Percentiles rank a stretch among this genome's conserved stretches.
Conservation (phyloP, 2,329 filamentous ascomycete species). For the Ceratocystiopsis minuta region DNA sequence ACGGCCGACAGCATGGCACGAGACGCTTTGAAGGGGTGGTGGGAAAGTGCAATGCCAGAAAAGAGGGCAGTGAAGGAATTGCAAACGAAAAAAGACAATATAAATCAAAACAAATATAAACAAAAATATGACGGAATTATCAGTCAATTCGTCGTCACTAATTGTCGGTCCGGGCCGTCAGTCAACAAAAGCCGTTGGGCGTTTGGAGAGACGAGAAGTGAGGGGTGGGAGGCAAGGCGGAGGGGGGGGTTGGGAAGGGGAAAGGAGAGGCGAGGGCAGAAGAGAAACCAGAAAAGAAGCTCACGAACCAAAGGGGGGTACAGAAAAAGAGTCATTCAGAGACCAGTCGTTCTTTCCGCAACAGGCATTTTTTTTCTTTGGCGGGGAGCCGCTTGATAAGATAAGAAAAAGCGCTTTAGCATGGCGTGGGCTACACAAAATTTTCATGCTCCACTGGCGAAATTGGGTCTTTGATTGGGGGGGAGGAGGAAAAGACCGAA, state of each 20-base stretch:
- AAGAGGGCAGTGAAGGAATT: slow-evolving; percentile 1
- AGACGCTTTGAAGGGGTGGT: not conserved
- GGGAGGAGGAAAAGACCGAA: too few relatives aligned
- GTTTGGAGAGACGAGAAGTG: not conserved
- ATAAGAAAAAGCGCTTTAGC: slow-evolving; percentile 2
- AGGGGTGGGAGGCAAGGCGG: not conserved
- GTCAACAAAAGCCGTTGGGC: slow-evolving; percentile 21
- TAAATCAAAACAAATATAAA: not conserved
- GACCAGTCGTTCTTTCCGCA: not conserved
- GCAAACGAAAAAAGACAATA: not conserved
- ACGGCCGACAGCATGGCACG: slow-evolving; percentile 15
- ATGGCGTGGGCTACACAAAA: too few relatives aligned
- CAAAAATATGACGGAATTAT: slow-evolving; percentile 26
- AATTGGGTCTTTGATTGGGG: too few relatives aligned
- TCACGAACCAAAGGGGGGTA: too few relatives aligned
- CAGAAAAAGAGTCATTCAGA: slow-evolving; percentile 7
- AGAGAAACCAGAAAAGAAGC: not conserved
- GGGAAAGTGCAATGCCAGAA: too few relatives aligned
- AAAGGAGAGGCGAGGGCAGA: not conserved
- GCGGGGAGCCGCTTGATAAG: slow-evolving; percentile 8
- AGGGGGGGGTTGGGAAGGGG: not conserved
- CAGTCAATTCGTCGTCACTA: slow-evolving; percentile 21
- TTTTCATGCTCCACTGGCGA: too few relatives aligned
- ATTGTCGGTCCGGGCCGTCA: slow-evolving; percentile 39
- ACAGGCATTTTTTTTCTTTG: slow-evolving; percentile 3